phyloP scores from a whole-genome alignment of 2,329 filamentous ascomycete genomes.

The Colletotrichum kahawae region DNA sequence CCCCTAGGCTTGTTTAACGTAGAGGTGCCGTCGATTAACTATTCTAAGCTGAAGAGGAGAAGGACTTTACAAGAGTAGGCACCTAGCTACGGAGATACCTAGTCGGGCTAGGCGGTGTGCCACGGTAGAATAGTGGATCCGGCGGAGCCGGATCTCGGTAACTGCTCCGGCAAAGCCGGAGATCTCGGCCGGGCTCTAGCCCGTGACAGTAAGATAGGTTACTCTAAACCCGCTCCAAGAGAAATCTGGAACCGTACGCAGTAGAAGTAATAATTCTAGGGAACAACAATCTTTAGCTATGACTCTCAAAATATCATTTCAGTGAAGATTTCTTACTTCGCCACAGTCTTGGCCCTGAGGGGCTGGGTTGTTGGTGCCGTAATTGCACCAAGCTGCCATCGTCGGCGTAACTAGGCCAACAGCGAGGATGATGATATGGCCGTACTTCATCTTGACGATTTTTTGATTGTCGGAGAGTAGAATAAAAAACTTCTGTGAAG shows the following conservation, averaged over 20 bases:
- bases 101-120: no score
- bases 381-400: background rate
- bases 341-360: background rate
- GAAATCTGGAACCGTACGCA: background rate
- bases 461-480: background rate
- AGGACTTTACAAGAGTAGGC: no score
- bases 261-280: background rate
- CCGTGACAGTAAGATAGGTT: background rate
- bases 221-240: background rate
- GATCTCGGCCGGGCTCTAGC: no score
- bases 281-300: background rate
- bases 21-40: no score
- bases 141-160: no score
- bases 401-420: background rate
- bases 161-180: no score
- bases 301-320: background rate
- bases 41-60: no score
- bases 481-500: background rate
- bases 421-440: background rate
- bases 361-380: background rate
- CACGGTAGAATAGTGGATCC: no score
- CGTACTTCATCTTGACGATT: background rate
- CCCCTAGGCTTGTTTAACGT: no score
- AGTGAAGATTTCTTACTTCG: background rate
- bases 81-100: no score